Evolutionary conservation across 345 rosid species (phyloP), one percentile per base, ranked within the genome.

Genomic region (Lumnitzera racemosa): DNA sequence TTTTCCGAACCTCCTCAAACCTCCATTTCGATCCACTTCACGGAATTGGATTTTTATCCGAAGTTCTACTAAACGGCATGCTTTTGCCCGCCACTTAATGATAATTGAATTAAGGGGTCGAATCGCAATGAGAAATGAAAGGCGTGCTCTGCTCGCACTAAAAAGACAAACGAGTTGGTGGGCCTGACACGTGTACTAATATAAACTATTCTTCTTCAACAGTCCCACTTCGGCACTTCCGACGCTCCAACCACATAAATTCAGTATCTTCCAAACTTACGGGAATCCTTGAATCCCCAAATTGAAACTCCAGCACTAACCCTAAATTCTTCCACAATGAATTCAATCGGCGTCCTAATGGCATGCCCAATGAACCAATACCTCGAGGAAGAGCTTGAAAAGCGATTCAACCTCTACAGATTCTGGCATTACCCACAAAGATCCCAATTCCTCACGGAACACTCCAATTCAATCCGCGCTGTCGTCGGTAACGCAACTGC

Each of bases 331-430:
- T 29, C 67, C 13, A 36, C 48, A 59, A 90, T 92, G 98, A 86
- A 83, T 56, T 78, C 89, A 48, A 74, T 81, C 50, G 81, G 87
- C 31, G 94, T 89, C 13, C 87, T 92, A 2, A 74, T 89, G 91
- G 70, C 87, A 66, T 79, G 76, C 71, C 98, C 92, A 24, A 76
- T 70, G 76, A 46, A 57, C 48, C 15, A 77, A 0, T 82, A 87
- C 78, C 84, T 89, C 7, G 84, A 87, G 70, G 77, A 76, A 55
- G 81, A 85, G 67, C 89, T 92, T 61, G 78, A 83, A 69, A 72
- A 71, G 64, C 91, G 96, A 11, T 91, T 83, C 82, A 81, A 73
- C 31, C 80, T 92, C 68, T 47, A 70, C 64, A 85, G 76, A 36
- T 72, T 78, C 64, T 83, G 89, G 80, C 55, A 59, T 58, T 13